phyloP scores from a whole-genome alignment of 352 stramenopile species.

The Globisporangium polare region DNA sequence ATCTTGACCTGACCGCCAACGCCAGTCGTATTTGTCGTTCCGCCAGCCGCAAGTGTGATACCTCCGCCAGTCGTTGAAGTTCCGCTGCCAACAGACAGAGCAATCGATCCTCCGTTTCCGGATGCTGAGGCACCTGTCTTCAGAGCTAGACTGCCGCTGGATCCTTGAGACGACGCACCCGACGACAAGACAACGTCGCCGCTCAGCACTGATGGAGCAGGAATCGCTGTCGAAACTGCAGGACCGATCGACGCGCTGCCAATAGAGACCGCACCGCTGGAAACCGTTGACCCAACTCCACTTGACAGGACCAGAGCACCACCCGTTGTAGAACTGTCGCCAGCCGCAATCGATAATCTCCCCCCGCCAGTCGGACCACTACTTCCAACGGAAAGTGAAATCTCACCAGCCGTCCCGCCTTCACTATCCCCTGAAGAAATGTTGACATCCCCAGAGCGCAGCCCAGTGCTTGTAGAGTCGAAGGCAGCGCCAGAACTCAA shows the following conservation, averaged over 20 bases:
- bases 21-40: slow-evolving; percentile 18
- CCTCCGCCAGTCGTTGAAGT: slow-evolving; percentile 22
- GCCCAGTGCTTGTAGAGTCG: slow-evolving; percentile 7
- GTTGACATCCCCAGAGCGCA: slow-evolving; percentile 9
- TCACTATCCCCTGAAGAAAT: slow-evolving; percentile 11
- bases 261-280: slow-evolving; percentile 24
- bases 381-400: slow-evolving; percentile 18
- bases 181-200: slow-evolving; percentile 17
- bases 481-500: slow-evolving; percentile 9
- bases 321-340: slow-evolving; percentile 11
- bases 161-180: slow-evolving; percentile 20
- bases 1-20: slow-evolving; percentile 35
- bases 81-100: slow-evolving; percentile 22
- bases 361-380: slow-evolving; percentile 10
- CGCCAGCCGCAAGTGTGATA: slow-evolving; percentile 28
- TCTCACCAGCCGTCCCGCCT: slow-evolving; percentile 13
- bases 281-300: slow-evolving; percentile 22
- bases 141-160: slow-evolving; percentile 21
- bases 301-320: slow-evolving; percentile 16
- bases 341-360: slow-evolving; percentile 10
- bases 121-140: slow-evolving; percentile 19
- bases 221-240: slow-evolving; percentile 10
- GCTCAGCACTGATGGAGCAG: slow-evolving; percentile 13
- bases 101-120: slow-evolving; percentile 21
- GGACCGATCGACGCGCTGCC: slow-evolving; percentile 19